A percentile compares a stretch with the other conserved stretches of the same genome.
Conservation (phyloP, 805 yeast species). For the Kluyveromyces starmeri region DNA sequence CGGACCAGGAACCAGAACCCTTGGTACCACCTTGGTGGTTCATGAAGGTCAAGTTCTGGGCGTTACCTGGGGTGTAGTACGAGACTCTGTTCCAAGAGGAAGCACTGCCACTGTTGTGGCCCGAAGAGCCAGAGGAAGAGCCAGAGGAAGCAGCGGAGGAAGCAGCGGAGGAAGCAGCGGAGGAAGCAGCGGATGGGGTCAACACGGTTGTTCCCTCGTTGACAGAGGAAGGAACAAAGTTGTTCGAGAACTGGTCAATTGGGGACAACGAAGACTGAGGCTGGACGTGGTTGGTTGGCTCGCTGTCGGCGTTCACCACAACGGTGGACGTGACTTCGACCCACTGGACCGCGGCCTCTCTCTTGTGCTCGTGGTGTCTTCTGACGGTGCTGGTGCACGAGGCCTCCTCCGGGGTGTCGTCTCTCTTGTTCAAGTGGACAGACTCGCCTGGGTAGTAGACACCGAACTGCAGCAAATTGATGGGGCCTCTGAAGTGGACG, state of each 20-base stretch:
- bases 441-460: constrained; percentile 68
- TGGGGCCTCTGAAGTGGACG: constrained; percentile 74
- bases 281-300: constrained; percentile 14
- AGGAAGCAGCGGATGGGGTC: constrained; percentile 16
- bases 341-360: constrained; percentile 52
- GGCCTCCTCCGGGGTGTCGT: constrained; percentile 34
- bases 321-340: constrained; percentile 76
- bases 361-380: constrained; percentile 44
- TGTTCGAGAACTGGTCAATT: constrained; percentile 11
- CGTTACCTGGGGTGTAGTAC: constrained; percentile 64
- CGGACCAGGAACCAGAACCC: constrained; percentile 84
- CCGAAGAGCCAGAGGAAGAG: constrained; percentile 29
- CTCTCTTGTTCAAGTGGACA: constrained; percentile 36
- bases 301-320: constrained; percentile 52
- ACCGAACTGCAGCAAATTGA: constrained; percentile 59
- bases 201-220: constrained; percentile 20
- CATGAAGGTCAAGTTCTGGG: constrained; percentile 69
- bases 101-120: constrained; percentile 33
- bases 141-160: constrained; percentile 25
- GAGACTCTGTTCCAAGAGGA: constrained; percentile 70
- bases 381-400: constrained; percentile 22
- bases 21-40: constrained; percentile 79
- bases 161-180: constrained; percentile 22
- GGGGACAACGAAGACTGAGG: constrained; percentile 13
- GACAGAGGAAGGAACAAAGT: constrained; percentile 23